A percentile compares a stretch with the other conserved stretches of the same genome.
Evolutionary conservation across 177 flowering plant species (phyloP).

Genomic region (Telopea speciosissima): DNA sequence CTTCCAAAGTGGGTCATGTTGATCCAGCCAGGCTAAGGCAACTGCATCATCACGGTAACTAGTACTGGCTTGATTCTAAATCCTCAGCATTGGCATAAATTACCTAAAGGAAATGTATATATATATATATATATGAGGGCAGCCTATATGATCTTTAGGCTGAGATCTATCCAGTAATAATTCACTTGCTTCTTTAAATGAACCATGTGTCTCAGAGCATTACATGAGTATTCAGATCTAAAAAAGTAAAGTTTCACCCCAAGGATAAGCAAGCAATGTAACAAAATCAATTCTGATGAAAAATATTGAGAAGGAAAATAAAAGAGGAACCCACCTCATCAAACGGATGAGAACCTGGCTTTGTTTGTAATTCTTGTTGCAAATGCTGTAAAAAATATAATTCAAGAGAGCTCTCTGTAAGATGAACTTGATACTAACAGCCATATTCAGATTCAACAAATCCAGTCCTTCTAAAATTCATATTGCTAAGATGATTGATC

Average conservation of each 20-base stretch:
- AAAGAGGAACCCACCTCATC: slow-evolving; percentile 57
- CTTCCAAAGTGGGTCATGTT: no score
- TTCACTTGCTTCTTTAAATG: neutral
- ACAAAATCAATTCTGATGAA: neutral
- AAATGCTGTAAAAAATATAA: slow-evolving; percentile 42
- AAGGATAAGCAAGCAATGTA: neutral
- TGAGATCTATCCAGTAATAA: neutral
- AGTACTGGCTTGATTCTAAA: no score
- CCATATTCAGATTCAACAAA: neutral
- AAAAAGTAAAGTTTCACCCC: neutral
- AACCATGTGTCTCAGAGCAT: neutral
- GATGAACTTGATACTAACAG: neutral
- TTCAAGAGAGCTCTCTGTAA: neutral
- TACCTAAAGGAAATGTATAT: no score
- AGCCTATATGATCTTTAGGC: neutral
- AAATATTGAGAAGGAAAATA: neutral
- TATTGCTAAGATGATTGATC: neutral
- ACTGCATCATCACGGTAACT: no score
- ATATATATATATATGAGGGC: no score
- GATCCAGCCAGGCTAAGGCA: no score
- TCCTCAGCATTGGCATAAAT: no score
- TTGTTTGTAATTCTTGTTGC: slow-evolving; percentile 56
- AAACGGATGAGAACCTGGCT: slow-evolving; percentile 82
- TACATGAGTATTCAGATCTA: neutral
- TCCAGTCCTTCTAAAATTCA: neutral